Conservation (phyloP, 768 basidiomycete genomes). For the Termitomyces sp. region DNA sequence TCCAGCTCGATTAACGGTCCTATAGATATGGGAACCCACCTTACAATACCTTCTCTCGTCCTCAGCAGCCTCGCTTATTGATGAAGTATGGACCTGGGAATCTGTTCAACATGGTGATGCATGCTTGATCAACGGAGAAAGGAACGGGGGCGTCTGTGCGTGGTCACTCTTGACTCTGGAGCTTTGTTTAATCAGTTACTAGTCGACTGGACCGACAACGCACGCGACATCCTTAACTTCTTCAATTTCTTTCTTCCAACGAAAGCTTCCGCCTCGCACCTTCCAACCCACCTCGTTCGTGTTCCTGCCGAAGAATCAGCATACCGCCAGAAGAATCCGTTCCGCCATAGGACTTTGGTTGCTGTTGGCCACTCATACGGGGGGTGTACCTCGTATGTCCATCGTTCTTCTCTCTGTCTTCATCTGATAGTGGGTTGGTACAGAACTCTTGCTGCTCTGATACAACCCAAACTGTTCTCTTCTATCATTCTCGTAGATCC, state of each 20-base stretch:
- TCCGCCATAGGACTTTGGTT: conserved; percentile 48
- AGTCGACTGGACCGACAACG: conserved; percentile 79
- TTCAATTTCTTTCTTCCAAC: conserved; percentile 61
- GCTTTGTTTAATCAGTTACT: neutral
- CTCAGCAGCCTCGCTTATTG: conserved; percentile 32
- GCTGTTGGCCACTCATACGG: conserved; percentile 84
- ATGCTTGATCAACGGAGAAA: conserved; percentile 58
- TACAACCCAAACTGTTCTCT: conserved; percentile 61
- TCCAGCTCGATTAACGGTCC: neutral
- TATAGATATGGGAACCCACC: conserved; percentile 76
- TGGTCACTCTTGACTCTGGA: neutral
- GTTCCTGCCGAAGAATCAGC: conserved; percentile 35
- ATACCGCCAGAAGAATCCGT: conserved; percentile 40
- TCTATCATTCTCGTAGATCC: conserved; percentile 77
- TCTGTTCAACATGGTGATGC: conserved; percentile 83
- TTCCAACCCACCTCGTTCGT: conserved; percentile 53
- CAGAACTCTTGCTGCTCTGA: conserved; percentile 51
- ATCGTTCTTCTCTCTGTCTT: neutral
- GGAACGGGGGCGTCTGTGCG: conserved; percentile 56
- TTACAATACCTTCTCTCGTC: conserved; percentile 38
- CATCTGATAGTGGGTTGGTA: neutral
- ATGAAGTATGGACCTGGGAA: conserved; percentile 81
- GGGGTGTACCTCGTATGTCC: conserved; percentile 65
- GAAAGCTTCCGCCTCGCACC: conserved; percentile 17
- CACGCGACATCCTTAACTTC: conserved; percentile 77